These are phyloP conservation scores for Tuber brumale DNA, from an alignment of 495 filamentous ascomycete genomes.

Conservation along the genomic window DNA sequence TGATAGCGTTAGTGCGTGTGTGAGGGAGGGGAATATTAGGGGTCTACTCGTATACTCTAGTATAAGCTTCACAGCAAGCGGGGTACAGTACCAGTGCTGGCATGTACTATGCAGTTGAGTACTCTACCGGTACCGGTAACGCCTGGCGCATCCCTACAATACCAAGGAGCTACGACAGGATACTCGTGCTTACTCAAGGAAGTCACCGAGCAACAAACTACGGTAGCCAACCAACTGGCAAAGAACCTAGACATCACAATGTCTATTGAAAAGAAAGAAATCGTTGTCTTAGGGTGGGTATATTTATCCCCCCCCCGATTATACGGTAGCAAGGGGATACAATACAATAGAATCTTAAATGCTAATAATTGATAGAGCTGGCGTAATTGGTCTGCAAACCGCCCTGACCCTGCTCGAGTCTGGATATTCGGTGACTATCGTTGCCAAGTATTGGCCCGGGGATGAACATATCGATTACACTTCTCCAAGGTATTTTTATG, in stretches of 20 bases:
- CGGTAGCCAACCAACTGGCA: not conserved
- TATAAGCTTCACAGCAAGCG: not conserved
- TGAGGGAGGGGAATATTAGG: not conserved
- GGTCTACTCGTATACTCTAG: too few species aligned
- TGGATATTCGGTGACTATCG: slow-evolving; percentile 45
- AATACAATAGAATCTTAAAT: not conserved
- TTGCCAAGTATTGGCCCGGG: slow-evolving; percentile 46
- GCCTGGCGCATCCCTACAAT: not conserved
- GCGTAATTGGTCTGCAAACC: slow-evolving; percentile 49
- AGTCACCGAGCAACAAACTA: not conserved
- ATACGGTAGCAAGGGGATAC: not conserved
- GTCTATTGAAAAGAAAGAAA: slow-evolving; percentile 15
- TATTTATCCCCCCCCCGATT: not conserved
- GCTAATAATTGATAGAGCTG: slow-evolving; percentile 41
- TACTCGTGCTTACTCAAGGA: not conserved
- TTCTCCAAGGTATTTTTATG: slow-evolving; percentile 26
- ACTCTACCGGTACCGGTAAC: too few species aligned
- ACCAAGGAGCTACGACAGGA: not conserved
- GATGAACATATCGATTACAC: slow-evolving; percentile 34
- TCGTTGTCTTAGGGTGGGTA: slow-evolving; percentile 38
- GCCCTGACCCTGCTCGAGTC: slow-evolving; percentile 45
- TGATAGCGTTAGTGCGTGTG: not conserved
- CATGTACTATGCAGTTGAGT: too few species aligned
- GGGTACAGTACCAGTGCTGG: too few species aligned
- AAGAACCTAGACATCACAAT: not conserved